phyloP scores from a whole-genome alignment of 306 rosid species.

The Pyrus communis region DNA sequence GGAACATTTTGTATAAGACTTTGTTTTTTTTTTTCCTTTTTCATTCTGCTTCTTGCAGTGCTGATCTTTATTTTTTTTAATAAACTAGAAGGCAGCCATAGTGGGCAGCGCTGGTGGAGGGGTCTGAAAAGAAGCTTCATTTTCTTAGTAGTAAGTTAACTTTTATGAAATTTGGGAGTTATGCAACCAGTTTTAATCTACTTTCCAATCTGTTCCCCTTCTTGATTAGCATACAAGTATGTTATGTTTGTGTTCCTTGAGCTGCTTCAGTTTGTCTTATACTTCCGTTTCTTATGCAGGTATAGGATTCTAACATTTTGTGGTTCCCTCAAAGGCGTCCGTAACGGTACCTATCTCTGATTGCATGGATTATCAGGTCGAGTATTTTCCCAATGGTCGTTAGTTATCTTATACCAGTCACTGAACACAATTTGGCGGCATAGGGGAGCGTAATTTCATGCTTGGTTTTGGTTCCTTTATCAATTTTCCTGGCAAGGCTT shows the following conservation, averaged over 20 bases:
- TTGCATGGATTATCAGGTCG: slow-evolving; percentile 23
- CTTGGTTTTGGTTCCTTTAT: slow-evolving; percentile 4
- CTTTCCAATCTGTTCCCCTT: neutral
- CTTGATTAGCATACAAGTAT: neutral
- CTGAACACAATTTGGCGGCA: slow-evolving; percentile 16
- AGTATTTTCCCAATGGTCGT: slow-evolving; percentile 15
- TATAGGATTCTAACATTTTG: slow-evolving; percentile 29
- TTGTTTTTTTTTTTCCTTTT: neutral
- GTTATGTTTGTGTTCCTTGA: neutral
- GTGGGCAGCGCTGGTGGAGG: slow-evolving; percentile 64
- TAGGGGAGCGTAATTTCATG: slow-evolving; percentile 17
- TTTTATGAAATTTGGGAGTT: neutral
- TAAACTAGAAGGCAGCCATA: slow-evolving; percentile 44
- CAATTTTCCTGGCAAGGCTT: slow-evolving; percentile 20
- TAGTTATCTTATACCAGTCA: slow-evolving; percentile 15
- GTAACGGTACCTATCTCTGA: slow-evolving; percentile 16
- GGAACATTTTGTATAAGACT: no score
- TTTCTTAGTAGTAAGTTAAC: slow-evolving; percentile 39
- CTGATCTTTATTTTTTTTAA: slow-evolving; percentile 14
- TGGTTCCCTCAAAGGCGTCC: slow-evolving; percentile 32
- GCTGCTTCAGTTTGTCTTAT: slow-evolving; percentile 1
- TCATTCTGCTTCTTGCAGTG: slow-evolving; percentile 7
- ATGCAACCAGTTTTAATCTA: neutral
- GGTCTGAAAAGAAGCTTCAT: slow-evolving; percentile 33
- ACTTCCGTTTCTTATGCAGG: slow-evolving; percentile 29